Base-by-base conservation (phyloP, 2,329 filamentous ascomycete genomes). In the Ophiostoma novo-ulmi region DNA sequence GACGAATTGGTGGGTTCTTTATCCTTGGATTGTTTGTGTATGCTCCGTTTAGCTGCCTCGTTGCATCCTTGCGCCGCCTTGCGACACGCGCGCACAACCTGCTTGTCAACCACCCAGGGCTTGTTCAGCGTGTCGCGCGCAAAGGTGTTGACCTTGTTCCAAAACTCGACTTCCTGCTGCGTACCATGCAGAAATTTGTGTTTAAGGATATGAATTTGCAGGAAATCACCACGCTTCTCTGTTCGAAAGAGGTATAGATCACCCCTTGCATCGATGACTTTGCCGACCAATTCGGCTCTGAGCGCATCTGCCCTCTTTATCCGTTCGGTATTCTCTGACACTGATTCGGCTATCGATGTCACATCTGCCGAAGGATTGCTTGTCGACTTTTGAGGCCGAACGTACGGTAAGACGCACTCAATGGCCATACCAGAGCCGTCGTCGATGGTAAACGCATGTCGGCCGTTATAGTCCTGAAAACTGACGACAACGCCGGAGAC, bases 401-500 rank as follows among this genome's bases (percentile, higher is more conserved):
- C 52, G 13, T 11, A 22, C 11, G n/a, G 5, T 38, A 79, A 71
- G 22, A 77, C 73, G 69, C 82, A 84, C 72, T 89, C 84, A 31
- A 90, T 85, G 71, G 84, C 87, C 35, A 78, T 78, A 17, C 88
- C 88, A 73, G 85, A 89, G 77, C 88, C 86, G 77, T 91, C 88
- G 74, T 91, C 88, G n/a, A 91, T 77, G 1, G 84, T 88, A 75
- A 85, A 88, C 58, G 85, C 79, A 64, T 80, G 81, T 48, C 80
- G 80, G 48, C 79, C 79, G 48, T 75, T 73, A 70, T 81, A 85
- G 31, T 87, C 82, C 73, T 87, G 84, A 48, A 88, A 79, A 14
- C 85, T 86, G 70, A 93, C 88, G 31, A 94, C 84, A 10, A 93
- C 79, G 39, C 92, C 92, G 8, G 88, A 85, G 41, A 94, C 79